Conservation (phyloP, 2,329 filamentous ascomycete genomes). For the Myriosclerotinia duriaeana region DNA sequence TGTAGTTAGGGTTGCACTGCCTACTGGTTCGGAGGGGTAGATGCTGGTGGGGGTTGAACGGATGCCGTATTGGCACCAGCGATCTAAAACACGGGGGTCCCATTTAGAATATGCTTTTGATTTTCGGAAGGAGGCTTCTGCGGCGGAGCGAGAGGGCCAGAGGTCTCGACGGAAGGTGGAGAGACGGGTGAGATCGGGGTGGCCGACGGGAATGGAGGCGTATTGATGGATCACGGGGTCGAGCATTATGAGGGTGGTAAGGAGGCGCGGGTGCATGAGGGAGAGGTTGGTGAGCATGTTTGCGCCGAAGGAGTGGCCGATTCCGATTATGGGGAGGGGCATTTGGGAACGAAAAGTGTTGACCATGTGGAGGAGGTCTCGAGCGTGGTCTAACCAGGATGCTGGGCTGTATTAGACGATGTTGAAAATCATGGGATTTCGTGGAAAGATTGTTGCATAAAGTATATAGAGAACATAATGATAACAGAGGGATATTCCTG, state of each 20-base stretch:
- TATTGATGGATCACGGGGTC: conserved; percentile 72
- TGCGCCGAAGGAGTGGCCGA: conserved; percentile 88
- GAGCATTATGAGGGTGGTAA: conserved; percentile 73
- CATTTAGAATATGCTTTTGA: conserved; percentile 78
- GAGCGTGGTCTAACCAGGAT: conserved; percentile 79
- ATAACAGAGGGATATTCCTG: too few relatives aligned
- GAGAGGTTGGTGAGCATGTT: conserved; percentile 69
- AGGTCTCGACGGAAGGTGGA: conserved; percentile 73
- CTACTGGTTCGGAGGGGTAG: conserved; percentile 47
- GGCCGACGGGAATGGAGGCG: conserved; percentile 44
- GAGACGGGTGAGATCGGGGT: conserved; percentile 50
- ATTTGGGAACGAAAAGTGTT: conserved; percentile 79
- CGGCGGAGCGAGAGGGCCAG: conserved; percentile 76
- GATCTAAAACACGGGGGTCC: conserved; percentile 76
- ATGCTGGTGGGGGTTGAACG: conserved; percentile 66
- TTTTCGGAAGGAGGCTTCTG: conserved; percentile 63
- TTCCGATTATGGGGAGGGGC: conserved; percentile 72
- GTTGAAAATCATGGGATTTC: too few relatives aligned
- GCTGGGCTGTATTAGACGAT: conserved; percentile 48
- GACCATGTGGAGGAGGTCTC: conserved; percentile 79
- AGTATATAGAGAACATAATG: too few relatives aligned
- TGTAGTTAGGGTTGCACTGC: conserved; percentile 70
- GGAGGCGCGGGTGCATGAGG: conserved; percentile 76
- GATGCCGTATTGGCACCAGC: conserved; percentile 73
- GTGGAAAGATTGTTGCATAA: too few relatives aligned